Base-by-base conservation (phyloP, 441 rosid genomes). In the Flueggea neowawraea region DNA sequence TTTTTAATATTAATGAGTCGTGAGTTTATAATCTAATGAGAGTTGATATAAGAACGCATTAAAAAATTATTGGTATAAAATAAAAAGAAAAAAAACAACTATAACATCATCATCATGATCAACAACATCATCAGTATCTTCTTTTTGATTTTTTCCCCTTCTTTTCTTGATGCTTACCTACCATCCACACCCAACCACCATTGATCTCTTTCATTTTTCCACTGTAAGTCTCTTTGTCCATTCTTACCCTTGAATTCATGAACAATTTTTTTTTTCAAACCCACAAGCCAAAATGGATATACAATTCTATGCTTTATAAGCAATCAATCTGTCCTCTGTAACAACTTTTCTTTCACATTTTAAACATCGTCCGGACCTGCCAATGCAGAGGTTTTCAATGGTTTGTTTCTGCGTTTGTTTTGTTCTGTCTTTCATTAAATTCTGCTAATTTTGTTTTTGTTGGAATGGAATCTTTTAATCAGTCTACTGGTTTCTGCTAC, bases 381-480 rank as follows among this genome's bases (percentile, higher is more conserved):
- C 63, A 56, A 8, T 31, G 22, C 16, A 55, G 14, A 10, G 63
- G 16, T 65, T 33, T 49, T 43, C 67, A 11, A 9, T 48, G 6
- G 48, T 64, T 65, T 11, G 62, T 45, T 15, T 57, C 4, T 13
- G 33, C 56, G 55, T 52, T 62, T 60, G 65, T 58, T 60, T 16
- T 48, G 41, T 33, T n/a, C 64, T 54, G 17, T 48, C 6, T 17
- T 32, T 17, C 8, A 11, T 43, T 43, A 11, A 43, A 43, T 43
- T 6, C 45, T 43, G 45, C 12, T 43, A 6, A 4, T 43, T 43
- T 11, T 43, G 45, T 43, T 47, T 54, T 67, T 45, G 66, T 15
- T 32, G 44, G 13, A 16, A 88, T 86, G 96, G 85, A 83, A 55
- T 69, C 91, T 67, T 82, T 84, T 72, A 65, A 68, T 52, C 75